Conservation (phyloP, 495 filamentous ascomycete genomes). For the Penicillium parvum region DNA sequence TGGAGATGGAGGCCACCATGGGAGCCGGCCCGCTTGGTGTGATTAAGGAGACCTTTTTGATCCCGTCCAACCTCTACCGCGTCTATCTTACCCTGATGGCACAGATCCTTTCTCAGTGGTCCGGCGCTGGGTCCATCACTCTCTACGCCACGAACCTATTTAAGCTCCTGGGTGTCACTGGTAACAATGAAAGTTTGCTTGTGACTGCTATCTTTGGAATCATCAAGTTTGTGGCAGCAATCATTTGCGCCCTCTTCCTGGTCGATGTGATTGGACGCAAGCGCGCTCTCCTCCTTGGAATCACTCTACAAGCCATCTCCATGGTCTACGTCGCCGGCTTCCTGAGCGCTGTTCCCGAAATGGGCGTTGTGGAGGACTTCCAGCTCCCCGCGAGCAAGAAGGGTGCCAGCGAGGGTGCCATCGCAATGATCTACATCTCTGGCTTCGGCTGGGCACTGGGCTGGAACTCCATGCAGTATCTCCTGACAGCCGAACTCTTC, state of each 20-base stretch:
- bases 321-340: slow-evolving; percentile 69
- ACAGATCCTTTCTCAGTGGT: slow-evolving; percentile 64
- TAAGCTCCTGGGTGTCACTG: slow-evolving; percentile 57
- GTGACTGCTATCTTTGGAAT: slow-evolving; percentile 68
- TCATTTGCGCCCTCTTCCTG: slow-evolving; percentile 65
- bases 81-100: slow-evolving; percentile 55
- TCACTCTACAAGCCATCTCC: slow-evolving; percentile 55
- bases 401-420: slow-evolving; percentile 48
- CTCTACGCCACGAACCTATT: slow-evolving; percentile 66
- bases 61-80: slow-evolving; percentile 60
- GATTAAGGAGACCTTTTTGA: slow-evolving; percentile 56
- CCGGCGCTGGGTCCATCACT: slow-evolving; percentile 64
- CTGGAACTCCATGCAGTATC: slow-evolving; percentile 73
- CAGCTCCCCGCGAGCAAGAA: slow-evolving; percentile 26
- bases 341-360: slow-evolving; percentile 49
- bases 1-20: slow-evolving; percentile 60
- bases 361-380: slow-evolving; percentile 34
- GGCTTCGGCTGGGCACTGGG: slow-evolving; percentile 68
- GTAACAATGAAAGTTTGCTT: slow-evolving; percentile 57
- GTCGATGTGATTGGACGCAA: slow-evolving; percentile 72
- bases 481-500: slow-evolving; percentile 72
- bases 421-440: slow-evolving; percentile 64
- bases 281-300: slow-evolving; percentile 61
- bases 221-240: slow-evolving; percentile 59
- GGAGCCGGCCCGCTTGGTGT: slow-evolving; percentile 51